These are phyloP conservation scores for Sporothrix euskadiensis DNA, from an alignment of 2,329 filamentous ascomycete genomes.

Conservation along the genomic window DNA sequence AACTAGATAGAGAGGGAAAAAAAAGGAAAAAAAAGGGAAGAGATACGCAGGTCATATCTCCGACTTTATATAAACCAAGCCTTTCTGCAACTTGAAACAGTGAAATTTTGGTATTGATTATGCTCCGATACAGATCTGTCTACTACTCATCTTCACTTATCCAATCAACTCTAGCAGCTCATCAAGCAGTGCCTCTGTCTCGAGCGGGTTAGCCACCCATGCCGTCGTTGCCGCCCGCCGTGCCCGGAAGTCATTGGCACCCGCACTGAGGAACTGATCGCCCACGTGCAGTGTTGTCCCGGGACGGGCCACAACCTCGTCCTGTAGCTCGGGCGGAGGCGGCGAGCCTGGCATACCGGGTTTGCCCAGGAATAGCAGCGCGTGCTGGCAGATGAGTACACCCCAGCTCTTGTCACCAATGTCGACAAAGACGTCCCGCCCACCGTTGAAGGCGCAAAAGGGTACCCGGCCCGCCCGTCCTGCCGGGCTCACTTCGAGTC, in stretches of 20 bases:
- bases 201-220: conserved; percentile 90
- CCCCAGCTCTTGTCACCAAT: conserved; percentile 98
- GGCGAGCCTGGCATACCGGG: conserved; percentile 53
- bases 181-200: conserved; percentile 87
- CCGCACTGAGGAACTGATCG: conserved; percentile 93
- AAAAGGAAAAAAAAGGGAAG: neutral
- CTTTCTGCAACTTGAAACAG: neutral
- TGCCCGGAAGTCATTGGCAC: conserved; percentile 96
- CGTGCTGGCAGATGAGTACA: conserved; percentile 78
- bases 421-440: conserved; percentile 96
- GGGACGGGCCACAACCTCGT: conserved; percentile 23
- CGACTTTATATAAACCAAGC: neutral
- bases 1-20: neutral
- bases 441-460: conserved; percentile 98
- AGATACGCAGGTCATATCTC: conserved; percentile 2
- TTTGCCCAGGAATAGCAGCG: conserved; percentile 36
- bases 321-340: neutral
- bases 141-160: neutral
- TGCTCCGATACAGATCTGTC: neutral
- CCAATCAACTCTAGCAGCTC: conserved; percentile 67
- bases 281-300: conserved; percentile 79
- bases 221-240: conserved; percentile 89
- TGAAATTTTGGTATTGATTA: neutral
- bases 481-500: conserved; percentile 76
- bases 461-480: conserved; percentile 63